Conservation (phyloP, 768 basidiomycete species). For the Tricholoma matsutake region DNA sequence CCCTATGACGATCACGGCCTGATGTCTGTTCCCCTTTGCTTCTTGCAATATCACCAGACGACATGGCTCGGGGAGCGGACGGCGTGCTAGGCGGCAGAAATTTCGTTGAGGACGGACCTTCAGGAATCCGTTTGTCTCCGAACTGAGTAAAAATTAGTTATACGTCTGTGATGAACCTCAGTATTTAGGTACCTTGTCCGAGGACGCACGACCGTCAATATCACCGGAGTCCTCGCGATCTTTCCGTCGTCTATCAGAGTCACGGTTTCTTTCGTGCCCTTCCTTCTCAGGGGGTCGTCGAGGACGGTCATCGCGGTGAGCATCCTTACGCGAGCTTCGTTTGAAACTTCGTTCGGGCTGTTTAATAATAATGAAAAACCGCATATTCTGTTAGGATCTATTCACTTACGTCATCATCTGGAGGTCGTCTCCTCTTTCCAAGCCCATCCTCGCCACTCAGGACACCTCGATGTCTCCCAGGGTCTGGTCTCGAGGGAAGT, state of each 20-base stretch:
- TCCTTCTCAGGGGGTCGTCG: constrained; percentile 71
- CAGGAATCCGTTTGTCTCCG: constrained; percentile 52
- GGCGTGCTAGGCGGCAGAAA: constrained; percentile 55
- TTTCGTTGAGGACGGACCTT: constrained; percentile 45
- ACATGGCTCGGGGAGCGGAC: constrained; percentile 73
- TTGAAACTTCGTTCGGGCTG: constrained; percentile 77
- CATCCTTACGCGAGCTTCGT: constrained; percentile 75
- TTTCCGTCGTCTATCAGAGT: constrained; percentile 64
- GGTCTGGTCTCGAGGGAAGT: constrained; percentile 58
- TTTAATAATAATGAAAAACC: constrained; percentile 11
- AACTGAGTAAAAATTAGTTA: constrained; percentile 30
- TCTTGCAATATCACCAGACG: constrained; percentile 42
- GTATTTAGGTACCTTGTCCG: constrained; percentile 56
- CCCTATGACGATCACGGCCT: constrained; percentile 48
- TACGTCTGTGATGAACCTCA: constrained; percentile 4
- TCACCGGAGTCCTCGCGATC: constrained; percentile 58
- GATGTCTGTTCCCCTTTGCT: constrained; percentile 37
- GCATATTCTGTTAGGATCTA: constrained; percentile 1
- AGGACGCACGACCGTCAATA: constrained; percentile 39
- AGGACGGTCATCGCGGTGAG: constrained; percentile 71
- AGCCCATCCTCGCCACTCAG: constrained; percentile 58
- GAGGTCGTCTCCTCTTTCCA: constrained; percentile 66
- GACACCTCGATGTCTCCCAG: constrained; percentile 49
- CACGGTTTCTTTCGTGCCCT: constrained; percentile 59
- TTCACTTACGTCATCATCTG: constrained; percentile 70